Evolutionary conservation across 345 rosid species (phyloP).

Genomic region (Eucalyptus melliodora): DNA sequence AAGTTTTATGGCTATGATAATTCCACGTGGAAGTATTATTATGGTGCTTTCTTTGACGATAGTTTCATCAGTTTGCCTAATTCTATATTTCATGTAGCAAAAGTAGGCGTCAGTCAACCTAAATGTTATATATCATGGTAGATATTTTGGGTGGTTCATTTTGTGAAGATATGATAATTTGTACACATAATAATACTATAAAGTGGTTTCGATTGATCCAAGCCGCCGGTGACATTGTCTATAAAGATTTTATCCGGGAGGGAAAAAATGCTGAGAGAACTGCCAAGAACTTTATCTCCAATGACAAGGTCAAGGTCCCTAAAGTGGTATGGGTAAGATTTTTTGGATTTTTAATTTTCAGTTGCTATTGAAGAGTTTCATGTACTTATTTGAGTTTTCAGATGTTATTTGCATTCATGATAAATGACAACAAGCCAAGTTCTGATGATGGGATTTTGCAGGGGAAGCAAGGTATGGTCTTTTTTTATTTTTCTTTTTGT

Average conservation of each 20-base stretch:
- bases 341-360: neutral
- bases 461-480: conserved; percentile 51
- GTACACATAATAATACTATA: neutral
- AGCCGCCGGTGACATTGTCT: neutral
- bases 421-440: conserved; percentile 56
- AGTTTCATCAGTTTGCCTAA: neutral
- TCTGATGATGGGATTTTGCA: conserved; percentile 76
- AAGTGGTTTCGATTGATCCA: neutral
- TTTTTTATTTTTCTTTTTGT: neutral
- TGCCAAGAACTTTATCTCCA: conserved; percentile 49
- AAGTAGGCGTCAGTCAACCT: neutral
- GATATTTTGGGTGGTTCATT: neutral
- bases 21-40: neutral
- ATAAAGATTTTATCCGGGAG: conserved; percentile 82
- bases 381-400: neutral
- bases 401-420: neutral
- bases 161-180: neutral
- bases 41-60: neutral
- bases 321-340: conserved; percentile 52
- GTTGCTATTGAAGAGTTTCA: neutral
- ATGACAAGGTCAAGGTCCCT: conserved; percentile 47
- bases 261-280: conserved; percentile 69
- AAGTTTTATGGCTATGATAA: neutral
- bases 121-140: neutral
- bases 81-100: neutral